Evolutionary conservation across 345 rosid species (phyloP), one percentile per base, ranked within the genome.

Genomic region (Brassica rapa): DNA sequence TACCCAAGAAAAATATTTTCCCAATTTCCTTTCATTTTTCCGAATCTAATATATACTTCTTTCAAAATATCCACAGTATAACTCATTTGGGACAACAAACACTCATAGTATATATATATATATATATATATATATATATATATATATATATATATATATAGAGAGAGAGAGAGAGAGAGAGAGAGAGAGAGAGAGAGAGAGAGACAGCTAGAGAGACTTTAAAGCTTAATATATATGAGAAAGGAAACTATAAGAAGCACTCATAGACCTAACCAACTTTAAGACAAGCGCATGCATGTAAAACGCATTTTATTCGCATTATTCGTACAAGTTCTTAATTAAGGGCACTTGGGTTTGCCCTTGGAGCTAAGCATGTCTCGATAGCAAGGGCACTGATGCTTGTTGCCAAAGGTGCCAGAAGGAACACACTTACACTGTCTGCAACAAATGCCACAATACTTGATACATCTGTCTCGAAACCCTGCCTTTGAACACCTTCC

Each of bases 391-490:
- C 93, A 89, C 75, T 89, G 82, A 27, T 78, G 77, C 73, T 86
- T 89, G 89, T 88, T 85, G 4, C 83, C 91, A 51, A 83, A 84
- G 66, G 93, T 86, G 66, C 96, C 93, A 23, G 92, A 88, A 21
- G 93, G 96, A 62, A 91, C 96, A 64, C 96, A 89, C 61, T 83
- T 78, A 83, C 96, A 91, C 64, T 82, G 49, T 51, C 23, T 57
- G 77, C 96, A 91, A 81, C 96, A 91, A 33, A 91, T 71, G 33
- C 87, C 87, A 62, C 96, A 91, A 73, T 89, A 89, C 88, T 84
- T 91, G 12, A 89, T 61, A 82, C 96, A 91, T 68, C 86, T 72
- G 46, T 84, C 88, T 71, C 64, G 49, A 73, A 77, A 25, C 27
- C 87, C 83, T 27, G 96, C 91, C n/a, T 68, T 83, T 10, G 81